Conservation (phyloP, 352 stramenopile species). For the Globisporangium abappressorium region DNA sequence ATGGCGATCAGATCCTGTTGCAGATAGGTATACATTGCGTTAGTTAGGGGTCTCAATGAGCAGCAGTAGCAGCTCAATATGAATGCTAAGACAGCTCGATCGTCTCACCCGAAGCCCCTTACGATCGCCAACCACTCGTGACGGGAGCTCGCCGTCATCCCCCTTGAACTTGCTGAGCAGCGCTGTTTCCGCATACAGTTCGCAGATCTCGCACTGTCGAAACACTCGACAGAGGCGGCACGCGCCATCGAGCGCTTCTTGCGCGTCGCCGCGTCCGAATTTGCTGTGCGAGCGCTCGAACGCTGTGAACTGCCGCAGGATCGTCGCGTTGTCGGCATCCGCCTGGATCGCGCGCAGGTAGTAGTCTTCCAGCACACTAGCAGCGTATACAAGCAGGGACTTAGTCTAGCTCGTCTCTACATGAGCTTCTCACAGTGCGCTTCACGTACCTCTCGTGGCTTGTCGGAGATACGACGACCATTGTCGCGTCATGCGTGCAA, state of each 20-base stretch:
- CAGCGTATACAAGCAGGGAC: background rate
- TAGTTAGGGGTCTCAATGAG: background rate
- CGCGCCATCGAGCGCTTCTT: constrained; percentile 16
- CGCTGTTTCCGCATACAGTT: constrained; percentile 57
- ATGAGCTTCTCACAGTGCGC: background rate
- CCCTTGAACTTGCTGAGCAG: constrained; percentile 22
- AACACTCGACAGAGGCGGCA: constrained; percentile 85
- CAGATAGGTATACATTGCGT: background rate
- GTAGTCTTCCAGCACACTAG: constrained; percentile 63
- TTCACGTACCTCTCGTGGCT: constrained; percentile 48
- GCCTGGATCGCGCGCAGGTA: constrained; percentile 89
- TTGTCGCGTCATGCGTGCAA: constrained; percentile 86
- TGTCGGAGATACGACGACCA: constrained; percentile 79
- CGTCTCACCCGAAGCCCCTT: constrained; percentile 45
- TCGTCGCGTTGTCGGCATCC: constrained; percentile 86
- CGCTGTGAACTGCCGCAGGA: constrained; percentile 89
- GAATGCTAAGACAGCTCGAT: background rate
- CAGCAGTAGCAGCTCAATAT: constrained; percentile 8
- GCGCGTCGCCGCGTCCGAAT: constrained; percentile 49
- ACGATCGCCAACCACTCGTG: constrained; percentile 42
- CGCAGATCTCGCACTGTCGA: constrained; percentile 86
- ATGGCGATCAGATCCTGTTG: constrained; percentile 49
- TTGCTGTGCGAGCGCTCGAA: constrained; percentile 80
- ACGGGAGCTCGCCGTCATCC: constrained; percentile 15
- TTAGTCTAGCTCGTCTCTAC: background rate